Percentiles rank a stretch among this genome's conserved stretches.
Evolutionary conservation across 495 filamentous ascomycete genomes (phyloP).

Genomic region (Podospora pseudoanserina): DNA sequence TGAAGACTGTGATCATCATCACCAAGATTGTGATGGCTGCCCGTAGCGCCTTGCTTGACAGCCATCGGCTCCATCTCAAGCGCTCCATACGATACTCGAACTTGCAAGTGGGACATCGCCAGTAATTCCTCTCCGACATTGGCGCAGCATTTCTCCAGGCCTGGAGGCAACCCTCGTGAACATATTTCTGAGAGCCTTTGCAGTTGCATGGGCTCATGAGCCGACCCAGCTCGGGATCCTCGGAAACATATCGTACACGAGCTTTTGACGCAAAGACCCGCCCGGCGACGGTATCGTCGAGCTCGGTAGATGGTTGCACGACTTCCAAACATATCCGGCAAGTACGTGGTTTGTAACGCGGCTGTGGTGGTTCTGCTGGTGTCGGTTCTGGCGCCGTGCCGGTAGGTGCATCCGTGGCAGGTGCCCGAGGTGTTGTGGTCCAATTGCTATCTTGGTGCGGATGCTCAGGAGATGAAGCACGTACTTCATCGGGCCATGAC

Average conservation of each 20-base stretch:
- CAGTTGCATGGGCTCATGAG: constrained; percentile 91
- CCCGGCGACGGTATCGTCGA: constrained; percentile 56
- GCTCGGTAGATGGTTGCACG: constrained; percentile 71
- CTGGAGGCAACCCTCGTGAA: constrained; percentile 91
- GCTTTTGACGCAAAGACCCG: constrained; percentile 59
- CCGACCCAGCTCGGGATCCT: constrained; percentile 69
- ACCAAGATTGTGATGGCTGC: constrained; percentile 65
- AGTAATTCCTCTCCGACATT: constrained; percentile 65
- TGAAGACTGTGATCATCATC: constrained; percentile 64
- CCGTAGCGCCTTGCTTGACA: constrained; percentile 64
- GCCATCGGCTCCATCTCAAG: constrained; percentile 68
- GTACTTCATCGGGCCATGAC: background rate
- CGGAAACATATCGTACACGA: constrained; percentile 70
- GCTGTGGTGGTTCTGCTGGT: constrained; percentile 32
- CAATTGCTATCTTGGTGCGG: background rate
- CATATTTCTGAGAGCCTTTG: constrained; percentile 87
- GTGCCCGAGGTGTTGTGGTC: background rate
- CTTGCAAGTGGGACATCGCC: constrained; percentile 82
- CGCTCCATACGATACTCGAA: constrained; percentile 81
- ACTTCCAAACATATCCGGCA: constrained; percentile 93
- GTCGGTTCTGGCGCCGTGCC: constrained; percentile 24
- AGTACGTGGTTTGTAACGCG: constrained; percentile 62
- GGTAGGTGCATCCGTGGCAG: constrained; percentile 4
- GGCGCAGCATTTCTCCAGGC: constrained; percentile 78
- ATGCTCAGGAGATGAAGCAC: background rate